Percentiles rank a stretch among this genome's conserved stretches.
phyloP scores from a whole-genome alignment of 139 green algal genomes.

The Nannochloris sp. region DNA sequence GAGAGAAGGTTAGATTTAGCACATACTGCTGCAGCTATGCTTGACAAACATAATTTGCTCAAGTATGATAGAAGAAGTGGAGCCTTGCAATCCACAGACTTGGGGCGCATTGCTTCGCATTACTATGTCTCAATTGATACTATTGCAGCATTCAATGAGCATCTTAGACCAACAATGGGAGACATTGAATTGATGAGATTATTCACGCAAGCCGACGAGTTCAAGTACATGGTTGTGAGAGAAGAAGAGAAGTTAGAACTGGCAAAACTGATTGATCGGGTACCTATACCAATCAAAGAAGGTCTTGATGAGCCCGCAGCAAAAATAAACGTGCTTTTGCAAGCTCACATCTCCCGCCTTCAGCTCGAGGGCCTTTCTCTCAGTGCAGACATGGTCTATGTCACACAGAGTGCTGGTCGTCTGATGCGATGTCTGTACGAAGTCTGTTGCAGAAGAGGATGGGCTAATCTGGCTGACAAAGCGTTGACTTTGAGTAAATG shows the following conservation, averaged over 20 bases:
- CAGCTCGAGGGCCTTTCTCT: slow-evolving; percentile 94
- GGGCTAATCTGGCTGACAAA: slow-evolving; percentile 78
- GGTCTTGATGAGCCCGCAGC: slow-evolving; percentile 88
- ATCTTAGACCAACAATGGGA: slow-evolving; percentile 93
- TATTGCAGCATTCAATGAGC: slow-evolving; percentile 90
- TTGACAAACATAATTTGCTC: slow-evolving; percentile 87
- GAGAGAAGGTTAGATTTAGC: slow-evolving; percentile 82
- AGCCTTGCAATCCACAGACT: slow-evolving; percentile 54
- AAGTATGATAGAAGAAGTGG: slow-evolving; percentile 87
- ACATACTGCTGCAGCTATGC: slow-evolving; percentile 72
- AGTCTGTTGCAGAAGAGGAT: slow-evolving; percentile 88
- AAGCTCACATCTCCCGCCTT: slow-evolving; percentile 90
- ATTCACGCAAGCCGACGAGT: slow-evolving; percentile 85
- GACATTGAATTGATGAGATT: slow-evolving; percentile 97
- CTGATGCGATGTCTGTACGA: slow-evolving; percentile 97
- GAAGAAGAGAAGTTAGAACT: slow-evolving; percentile 99
- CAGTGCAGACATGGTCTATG: slow-evolving; percentile 92
- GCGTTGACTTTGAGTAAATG: slow-evolving; percentile 90
- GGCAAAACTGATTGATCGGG: slow-evolving; percentile 93
- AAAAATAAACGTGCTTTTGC: slow-evolving; percentile 96
- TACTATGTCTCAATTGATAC: slow-evolving; percentile 96
- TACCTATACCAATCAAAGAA: slow-evolving; percentile 98
- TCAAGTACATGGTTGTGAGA: slow-evolving; percentile 78
- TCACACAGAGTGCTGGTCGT: slow-evolving; percentile 81
- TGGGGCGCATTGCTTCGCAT: slow-evolving; percentile 84